Base-by-base conservation (phyloP, 306 rosid species). In the Cicer arietinum region DNA sequence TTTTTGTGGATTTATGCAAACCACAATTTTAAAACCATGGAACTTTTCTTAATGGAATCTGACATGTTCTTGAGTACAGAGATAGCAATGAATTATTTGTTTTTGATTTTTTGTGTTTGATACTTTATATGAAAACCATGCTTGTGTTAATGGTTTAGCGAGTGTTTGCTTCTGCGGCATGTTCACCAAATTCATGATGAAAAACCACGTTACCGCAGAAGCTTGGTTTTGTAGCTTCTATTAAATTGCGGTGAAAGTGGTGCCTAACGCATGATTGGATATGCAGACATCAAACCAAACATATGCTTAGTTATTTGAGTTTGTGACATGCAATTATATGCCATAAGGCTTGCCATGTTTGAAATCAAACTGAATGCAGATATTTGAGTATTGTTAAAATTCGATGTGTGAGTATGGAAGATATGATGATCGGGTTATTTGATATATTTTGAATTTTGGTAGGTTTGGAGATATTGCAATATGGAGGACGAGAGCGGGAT, bases 401-500 rank as follows among this genome's bases (percentile, higher is more conserved):
- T 80, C 7, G 67, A 68, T 5, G 17, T 56, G 11, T 77, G 43
- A 51, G 53, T 73, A 63, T 61, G 62, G 61, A 67, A 61, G 76
- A 53, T 51, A 54, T 42, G 69, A 14, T 42, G 30, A 69, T 68
- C 58, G 69, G 71, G 75, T 37, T 22, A 62, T 67, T 78, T 54
- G 44, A 70, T 79, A 47, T 67, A 77, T 66, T 37, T 57, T 74
- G 73, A 73, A 22, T 75, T 68, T 71, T 44, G 61, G 65, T 70
- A 76, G 73, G 45, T 59, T 65, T 76, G 20, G 52, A 69, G 41
- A 70, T 60, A 42, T 62, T 77, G 65, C 60, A 80, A 81, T 30
- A 95, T 95, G 99, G 99, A 92, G 71, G 96, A 92, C 81, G 98
- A 95, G 11, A 87, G 81, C 25, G 99, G 92, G 75, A 96, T 95